Conservation (phyloP, 1,284 basidiomycete genomes). For the Moesziomyces antarcticus region DNA sequence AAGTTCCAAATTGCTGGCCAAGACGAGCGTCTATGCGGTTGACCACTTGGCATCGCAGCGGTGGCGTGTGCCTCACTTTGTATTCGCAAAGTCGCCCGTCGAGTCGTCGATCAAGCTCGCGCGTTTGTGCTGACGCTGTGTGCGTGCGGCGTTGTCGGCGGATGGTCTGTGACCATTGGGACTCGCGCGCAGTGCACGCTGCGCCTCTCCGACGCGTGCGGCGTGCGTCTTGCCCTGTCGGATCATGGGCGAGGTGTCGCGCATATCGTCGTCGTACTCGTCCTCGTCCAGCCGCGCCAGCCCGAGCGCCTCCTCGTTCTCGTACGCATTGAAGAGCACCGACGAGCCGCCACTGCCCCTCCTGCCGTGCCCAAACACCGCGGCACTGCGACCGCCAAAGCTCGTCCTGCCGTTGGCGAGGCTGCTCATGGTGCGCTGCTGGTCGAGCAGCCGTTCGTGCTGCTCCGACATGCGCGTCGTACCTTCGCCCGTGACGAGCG, state of each 20-base stretch:
- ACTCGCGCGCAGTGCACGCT: not conserved
- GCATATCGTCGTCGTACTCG: constrained; percentile 41
- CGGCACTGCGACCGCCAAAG: constrained; percentile 30
- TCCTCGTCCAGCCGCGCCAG: constrained; percentile 58
- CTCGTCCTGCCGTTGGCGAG: constrained; percentile 35
- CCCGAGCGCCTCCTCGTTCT: constrained; percentile 57
- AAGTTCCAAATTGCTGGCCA: too few species aligned
- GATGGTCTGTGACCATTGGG: constrained; percentile 16
- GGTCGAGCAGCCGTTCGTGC: constrained; percentile 54
- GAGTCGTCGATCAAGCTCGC: constrained; percentile 47
- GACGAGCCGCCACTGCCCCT: constrained; percentile 43
- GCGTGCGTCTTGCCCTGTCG: constrained; percentile 37
- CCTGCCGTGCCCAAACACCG: constrained; percentile 32
- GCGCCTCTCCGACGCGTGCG: not conserved
- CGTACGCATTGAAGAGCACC: constrained; percentile 61
- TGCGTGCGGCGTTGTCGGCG: constrained; percentile 14
- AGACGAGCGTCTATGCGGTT: not conserved
- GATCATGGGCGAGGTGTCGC: constrained; percentile 41
- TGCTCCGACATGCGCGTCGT: constrained; percentile 53
- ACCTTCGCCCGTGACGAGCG: constrained; percentile 61
- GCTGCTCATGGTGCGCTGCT: constrained; percentile 48
- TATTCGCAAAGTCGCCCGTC: constrained; percentile 17
- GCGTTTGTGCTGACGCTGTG: constrained; percentile 35
- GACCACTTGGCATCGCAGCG: too few species aligned
- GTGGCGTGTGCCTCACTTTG: constrained; percentile 7